Conservation (phyloP, 768 basidiomycete genomes). For the Peribolospora kevripleyi region DNA sequence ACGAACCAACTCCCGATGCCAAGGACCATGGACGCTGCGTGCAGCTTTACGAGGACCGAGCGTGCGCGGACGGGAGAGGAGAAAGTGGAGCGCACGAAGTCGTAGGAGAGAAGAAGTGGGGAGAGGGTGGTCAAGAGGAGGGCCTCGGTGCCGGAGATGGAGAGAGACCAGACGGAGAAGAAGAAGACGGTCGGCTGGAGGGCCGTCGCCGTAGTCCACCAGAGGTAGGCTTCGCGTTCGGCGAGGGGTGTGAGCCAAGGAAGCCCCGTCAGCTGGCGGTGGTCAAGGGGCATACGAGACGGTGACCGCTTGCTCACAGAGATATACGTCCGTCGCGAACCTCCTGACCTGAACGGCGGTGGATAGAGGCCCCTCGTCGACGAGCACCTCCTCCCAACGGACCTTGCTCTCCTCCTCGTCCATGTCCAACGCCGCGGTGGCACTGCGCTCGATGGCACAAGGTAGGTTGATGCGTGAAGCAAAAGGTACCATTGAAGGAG, state of each 20-base stretch:
- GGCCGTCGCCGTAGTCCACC: constrained; percentile 6
- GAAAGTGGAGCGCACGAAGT: constrained; percentile 19
- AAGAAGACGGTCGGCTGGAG: constrained; percentile 10
- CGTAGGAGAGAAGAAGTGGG: constrained; percentile 33
- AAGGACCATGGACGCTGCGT: constrained; percentile 26
- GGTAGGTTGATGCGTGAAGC: too few species aligned
- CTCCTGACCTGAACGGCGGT: too few species aligned
- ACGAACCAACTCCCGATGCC: constrained; percentile 25
- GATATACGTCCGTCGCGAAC: constrained; percentile 14
- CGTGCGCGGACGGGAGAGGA: constrained; percentile 26
- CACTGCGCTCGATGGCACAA: too few species aligned
- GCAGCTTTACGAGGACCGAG: constrained; percentile 29
- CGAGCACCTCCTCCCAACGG: too few species aligned
- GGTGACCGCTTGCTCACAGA: constrained; percentile 8
- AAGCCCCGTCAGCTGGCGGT: too few species aligned
- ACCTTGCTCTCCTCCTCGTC: too few species aligned
- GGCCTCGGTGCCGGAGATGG: constrained; percentile 63
- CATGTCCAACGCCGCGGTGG: too few species aligned
- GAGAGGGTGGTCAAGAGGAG: constrained; percentile 47
- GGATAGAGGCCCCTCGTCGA: too few species aligned
- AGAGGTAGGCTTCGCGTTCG: background rate
- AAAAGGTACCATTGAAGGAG: background rate
- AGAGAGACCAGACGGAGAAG: constrained; percentile 44
- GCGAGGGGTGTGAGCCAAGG: too few species aligned
- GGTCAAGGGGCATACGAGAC: too few species aligned